Conservation (phyloP, 75 land plant genomes). For the Chamaecyparis obtusa region DNA sequence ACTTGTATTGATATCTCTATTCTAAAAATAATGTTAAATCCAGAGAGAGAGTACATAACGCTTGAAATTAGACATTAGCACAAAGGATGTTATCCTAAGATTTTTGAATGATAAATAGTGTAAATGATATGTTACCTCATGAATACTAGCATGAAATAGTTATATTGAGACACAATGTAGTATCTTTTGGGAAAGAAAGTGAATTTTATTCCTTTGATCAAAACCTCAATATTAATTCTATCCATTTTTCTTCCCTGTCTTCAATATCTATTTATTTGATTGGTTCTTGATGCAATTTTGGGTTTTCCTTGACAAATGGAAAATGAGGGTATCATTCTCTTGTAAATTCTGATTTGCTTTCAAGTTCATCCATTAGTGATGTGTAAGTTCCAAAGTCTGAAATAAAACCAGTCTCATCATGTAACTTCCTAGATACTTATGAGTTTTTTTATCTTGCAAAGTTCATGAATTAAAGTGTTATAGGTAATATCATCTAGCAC, state of each 20-base stretch:
- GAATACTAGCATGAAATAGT: background rate
- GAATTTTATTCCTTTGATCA: background rate
- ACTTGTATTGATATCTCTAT: background rate
- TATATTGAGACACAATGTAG: background rate
- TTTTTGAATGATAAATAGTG: background rate
- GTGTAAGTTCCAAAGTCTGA: constrained; percentile 47
- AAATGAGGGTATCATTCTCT: background rate
- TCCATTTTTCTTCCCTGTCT: background rate
- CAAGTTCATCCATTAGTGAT: constrained; percentile 25
- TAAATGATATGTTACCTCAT: background rate
- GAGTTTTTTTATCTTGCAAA: constrained; percentile 27
- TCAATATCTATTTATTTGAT: background rate
- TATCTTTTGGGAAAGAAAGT: background rate
- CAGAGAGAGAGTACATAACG: background rate
- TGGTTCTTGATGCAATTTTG: background rate
- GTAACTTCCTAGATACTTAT: constrained; percentile 23
- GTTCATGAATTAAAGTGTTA: constrained; percentile 54
- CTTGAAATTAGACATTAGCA: background rate
- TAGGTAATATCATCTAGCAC: constrained; percentile 60
- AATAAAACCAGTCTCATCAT: constrained; percentile 46
- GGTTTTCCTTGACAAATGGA: background rate
- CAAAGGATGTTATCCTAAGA: background rate
- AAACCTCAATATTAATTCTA: background rate
- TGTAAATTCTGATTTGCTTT: constrained; percentile 1
- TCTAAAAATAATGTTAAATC: background rate